Base-by-base conservation (phyloP, 73 alveolate species). In the Symbiodinium pilosum region DNA sequence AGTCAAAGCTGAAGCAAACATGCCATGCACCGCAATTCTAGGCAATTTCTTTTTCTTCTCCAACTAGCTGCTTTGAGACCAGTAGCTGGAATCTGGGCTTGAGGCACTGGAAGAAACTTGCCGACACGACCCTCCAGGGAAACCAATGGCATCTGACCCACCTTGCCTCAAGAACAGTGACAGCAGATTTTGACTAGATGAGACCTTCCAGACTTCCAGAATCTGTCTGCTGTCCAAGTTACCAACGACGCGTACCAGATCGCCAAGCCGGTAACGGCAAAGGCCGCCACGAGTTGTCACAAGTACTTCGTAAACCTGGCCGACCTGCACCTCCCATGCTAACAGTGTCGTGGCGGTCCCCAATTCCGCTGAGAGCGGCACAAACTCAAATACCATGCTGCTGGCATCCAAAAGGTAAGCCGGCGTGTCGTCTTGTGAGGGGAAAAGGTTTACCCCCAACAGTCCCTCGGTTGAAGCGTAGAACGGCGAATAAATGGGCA, bases 211-310 rank as follows among this genome's bases (percentile, higher is more conserved):
- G 14, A 9, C 59, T 47, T 47, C 6, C 6, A 14, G 59, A 14
- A 14, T 6, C 59, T 9, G 59, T 47, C 59, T 47, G 59, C 59
- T 9, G 59, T 34, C 38, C 81, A 64, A 64, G 81, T 8, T 36
- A 38, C 93, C 83, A 20, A 51, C 95, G 43, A 87, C 69, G 8
- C 68, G 16, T 69, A 87, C 95, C 86, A 87, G 59, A 39, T 87
- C 95, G 26, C 95, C 95, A 30, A 87, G 41, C 32, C 95, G 52
- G 68, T 87, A 87, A 44, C 95, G 84, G 69, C 86, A 87, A 26
- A 87, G 95, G 77, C 95, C 95, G n/a, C 95, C 95, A 64, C 86
- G 86, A 42, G 95, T 87, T 77, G 95, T 87, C 42, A 87, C 69
- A n/a, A 87, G 40, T 5, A 87, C 30, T 68, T 87, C 95, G 43